A percentile compares a stretch with the other conserved stretches of the same genome.
These are phyloP conservation scores for Wickerhamomyces silvicola DNA, from an alignment of 805 yeast species.

Conservation along the genomic window DNA sequence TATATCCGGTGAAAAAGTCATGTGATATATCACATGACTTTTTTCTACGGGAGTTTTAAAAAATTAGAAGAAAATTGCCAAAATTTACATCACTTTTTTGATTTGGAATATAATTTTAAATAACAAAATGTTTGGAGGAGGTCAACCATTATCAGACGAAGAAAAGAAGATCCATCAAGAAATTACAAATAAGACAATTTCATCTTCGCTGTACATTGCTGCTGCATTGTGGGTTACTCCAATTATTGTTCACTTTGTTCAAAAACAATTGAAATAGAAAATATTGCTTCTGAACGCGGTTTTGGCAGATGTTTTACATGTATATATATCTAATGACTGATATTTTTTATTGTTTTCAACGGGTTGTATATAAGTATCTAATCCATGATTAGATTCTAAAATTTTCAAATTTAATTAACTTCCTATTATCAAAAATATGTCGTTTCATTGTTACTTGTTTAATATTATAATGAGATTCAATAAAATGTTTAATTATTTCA, in stretches of 20 bases:
- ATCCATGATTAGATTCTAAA: constrained; percentile 17
- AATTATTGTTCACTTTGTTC: constrained; percentile 46
- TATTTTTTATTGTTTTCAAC: neutral
- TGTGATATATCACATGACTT: too few relatives aligned
- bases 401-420: constrained; percentile 5
- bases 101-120: neutral
- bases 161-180: constrained; percentile 62
- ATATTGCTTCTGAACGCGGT: too few relatives aligned
- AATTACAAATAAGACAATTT: constrained; percentile 52
- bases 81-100: neutral
- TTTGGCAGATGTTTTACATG: too few relatives aligned
- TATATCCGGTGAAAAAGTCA: too few relatives aligned
- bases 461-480: constrained; percentile 10
- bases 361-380: too few relatives aligned
- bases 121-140: constrained; percentile 40
- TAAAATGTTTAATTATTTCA: constrained; percentile 6
- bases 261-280: constrained; percentile 38
- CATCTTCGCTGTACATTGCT: constrained; percentile 55
- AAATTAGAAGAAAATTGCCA: neutral
- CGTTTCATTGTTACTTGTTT: constrained; percentile 16
- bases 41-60: too few relatives aligned
- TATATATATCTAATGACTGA: constrained; percentile 3
- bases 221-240: constrained; percentile 56
- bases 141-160: constrained; percentile 57
- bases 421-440: constrained; percentile 9